Conservation (phyloP, 257 asterid genomes). For the Solanum appendiculatum region DNA sequence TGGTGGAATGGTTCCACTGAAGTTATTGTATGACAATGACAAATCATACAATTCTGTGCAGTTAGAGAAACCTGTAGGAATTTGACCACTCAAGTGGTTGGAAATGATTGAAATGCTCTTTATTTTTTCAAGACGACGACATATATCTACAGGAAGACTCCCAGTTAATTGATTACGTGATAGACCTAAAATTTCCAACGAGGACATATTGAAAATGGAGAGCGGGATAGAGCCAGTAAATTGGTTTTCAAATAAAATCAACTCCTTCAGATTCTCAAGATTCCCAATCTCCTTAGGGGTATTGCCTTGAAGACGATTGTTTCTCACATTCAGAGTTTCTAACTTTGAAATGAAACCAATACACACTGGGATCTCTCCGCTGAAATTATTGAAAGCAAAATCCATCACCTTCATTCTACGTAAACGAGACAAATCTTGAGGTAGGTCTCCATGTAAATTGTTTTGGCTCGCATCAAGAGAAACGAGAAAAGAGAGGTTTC, state of each 20-base stretch:
- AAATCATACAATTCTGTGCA: neutral
- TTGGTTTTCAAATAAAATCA: constrained; percentile 6
- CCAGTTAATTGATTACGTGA: neutral
- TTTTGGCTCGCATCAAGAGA: constrained; percentile 1
- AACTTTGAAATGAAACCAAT: neutral
- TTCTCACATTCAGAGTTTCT: neutral
- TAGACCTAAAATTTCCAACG: neutral
- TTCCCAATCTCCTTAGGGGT: constrained; percentile 1
- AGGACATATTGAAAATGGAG: neutral
- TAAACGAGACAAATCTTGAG: neutral
- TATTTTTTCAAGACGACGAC: neutral
- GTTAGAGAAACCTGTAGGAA: neutral
- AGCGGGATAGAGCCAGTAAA: constrained; percentile 10
- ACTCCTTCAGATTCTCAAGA: constrained; percentile 5
- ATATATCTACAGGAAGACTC: neutral
- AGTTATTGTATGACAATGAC: neutral
- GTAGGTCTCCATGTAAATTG: constrained; percentile 5
- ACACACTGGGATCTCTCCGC: constrained; percentile 9
- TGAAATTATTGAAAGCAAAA: neutral
- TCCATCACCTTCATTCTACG: constrained; percentile 1
- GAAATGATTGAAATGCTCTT: neutral
- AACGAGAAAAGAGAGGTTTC: constrained; percentile 8
- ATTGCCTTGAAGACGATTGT: neutral
- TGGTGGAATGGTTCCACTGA: constrained; percentile 3
- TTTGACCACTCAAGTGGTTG: neutral